Conservation (phyloP, 1,284 basidiomycete species). For the Hemileia vastatrix region DNA sequence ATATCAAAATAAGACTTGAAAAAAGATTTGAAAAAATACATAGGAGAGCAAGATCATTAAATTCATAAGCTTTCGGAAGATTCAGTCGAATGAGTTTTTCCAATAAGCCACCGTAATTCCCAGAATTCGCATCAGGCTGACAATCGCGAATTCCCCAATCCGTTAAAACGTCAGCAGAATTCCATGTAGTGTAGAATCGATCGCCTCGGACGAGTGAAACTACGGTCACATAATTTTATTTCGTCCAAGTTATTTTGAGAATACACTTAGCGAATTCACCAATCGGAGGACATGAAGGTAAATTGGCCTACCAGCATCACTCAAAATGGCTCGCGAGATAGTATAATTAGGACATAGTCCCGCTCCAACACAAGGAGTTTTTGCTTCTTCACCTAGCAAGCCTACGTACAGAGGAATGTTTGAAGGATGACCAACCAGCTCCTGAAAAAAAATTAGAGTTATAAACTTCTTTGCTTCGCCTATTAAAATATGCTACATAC, state of each 20-base stretch:
- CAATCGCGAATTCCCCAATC: constrained; percentile 22
- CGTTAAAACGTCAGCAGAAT: constrained; percentile 13
- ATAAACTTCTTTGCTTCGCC: too few relatives aligned
- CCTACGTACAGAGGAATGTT: constrained; percentile 22
- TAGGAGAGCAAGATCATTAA: constrained; percentile 19
- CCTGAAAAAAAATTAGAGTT: too few relatives aligned
- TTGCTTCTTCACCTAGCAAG: constrained; percentile 21
- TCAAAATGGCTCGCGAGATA: constrained; percentile 19
- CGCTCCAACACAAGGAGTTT: constrained; percentile 12
- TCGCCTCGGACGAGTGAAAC: constrained; percentile 20
- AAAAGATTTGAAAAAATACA: neutral
- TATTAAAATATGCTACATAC: too few relatives aligned
- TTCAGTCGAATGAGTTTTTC: constrained; percentile 13
- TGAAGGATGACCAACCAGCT: constrained; percentile 18
- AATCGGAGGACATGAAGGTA: neutral
- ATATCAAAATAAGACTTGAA: too few relatives aligned
- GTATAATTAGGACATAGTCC: constrained; percentile 20
- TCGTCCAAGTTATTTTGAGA: neutral
- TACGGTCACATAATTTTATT: neutral
- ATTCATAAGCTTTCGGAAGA: constrained; percentile 16
- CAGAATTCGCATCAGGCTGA: constrained; percentile 12
- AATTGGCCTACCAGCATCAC: constrained; percentile 15
- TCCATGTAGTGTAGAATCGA: constrained; percentile 16
- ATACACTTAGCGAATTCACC: too few relatives aligned
- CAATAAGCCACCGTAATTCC: constrained; percentile 19